Conservation (phyloP, 208 protist species). For the Leishmania braziliensis region DNA sequence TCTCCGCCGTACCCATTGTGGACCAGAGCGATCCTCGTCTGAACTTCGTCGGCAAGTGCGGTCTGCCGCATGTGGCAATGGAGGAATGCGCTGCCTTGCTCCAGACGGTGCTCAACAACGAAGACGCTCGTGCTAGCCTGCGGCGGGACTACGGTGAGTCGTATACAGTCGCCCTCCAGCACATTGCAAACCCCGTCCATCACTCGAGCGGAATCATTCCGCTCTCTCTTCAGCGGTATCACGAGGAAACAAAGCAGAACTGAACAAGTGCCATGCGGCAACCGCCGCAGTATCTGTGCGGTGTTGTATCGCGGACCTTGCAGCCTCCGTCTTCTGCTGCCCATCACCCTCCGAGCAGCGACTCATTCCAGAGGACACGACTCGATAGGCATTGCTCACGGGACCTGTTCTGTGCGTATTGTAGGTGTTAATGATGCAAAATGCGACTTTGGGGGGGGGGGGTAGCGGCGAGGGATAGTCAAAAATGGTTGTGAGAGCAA, state of each 20-base stretch:
- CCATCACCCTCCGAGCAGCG: neutral
- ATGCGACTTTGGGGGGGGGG: neutral
- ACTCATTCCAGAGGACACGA: neutral
- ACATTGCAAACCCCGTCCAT: slow-evolving; percentile 17
- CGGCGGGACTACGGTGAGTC: slow-evolving; percentile 17
- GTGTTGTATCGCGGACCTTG: neutral
- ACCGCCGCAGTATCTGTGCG: neutral
- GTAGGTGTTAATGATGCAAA: neutral
- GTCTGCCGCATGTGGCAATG: slow-evolving; percentile 15
- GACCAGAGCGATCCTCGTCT: slow-evolving; percentile 19
- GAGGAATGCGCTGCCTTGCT: slow-evolving; percentile 18
- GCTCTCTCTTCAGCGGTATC: slow-evolving; percentile 16
- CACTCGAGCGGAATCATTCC: slow-evolving; percentile 19
- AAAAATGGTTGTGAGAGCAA: neutral
- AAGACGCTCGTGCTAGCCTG: slow-evolving; percentile 22
- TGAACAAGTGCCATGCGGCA: neutral
- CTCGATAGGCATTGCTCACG: neutral
- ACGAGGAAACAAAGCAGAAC: slow-evolving; percentile 8
- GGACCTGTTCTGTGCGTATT: neutral
- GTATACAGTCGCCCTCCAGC: slow-evolving; percentile 19
- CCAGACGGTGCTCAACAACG: slow-evolving; percentile 27
- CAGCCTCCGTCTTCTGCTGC: neutral
- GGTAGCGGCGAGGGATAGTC: neutral
- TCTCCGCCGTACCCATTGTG: slow-evolving; percentile 10
- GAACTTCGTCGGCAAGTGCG: slow-evolving; percentile 18